A percentile compares a stretch with the other conserved stretches of the same genome.
These are phyloP conservation scores for Lodderomyces pseudojiufengensis DNA, from an alignment of 1,139 yeast genomes.

Conservation along the genomic window DNA sequence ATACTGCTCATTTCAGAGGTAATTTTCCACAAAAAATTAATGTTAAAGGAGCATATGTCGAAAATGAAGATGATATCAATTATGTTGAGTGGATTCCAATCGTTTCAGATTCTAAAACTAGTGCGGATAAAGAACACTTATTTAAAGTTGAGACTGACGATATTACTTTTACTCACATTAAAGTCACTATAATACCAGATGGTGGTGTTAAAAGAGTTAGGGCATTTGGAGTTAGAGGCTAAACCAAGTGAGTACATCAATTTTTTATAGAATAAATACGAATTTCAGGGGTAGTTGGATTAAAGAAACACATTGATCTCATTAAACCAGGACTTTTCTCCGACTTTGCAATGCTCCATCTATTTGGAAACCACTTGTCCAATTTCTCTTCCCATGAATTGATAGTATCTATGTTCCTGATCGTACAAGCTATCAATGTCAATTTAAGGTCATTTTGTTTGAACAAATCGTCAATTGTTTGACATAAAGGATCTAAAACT, in stretches of 20 bases:
- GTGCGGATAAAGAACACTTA: slow-evolving; percentile 75
- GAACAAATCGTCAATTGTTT: slow-evolving; percentile 44
- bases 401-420: slow-evolving; percentile 61
- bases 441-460: slow-evolving; percentile 29
- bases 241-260: background rate
- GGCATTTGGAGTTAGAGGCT: slow-evolving; percentile 59
- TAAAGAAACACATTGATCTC: slow-evolving; percentile 26
- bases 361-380: slow-evolving; percentile 17
- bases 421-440: slow-evolving; percentile 63
- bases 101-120: slow-evolving; percentile 68
- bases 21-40: slow-evolving; percentile 81
- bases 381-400: slow-evolving; percentile 49
- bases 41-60: slow-evolving; percentile 52
- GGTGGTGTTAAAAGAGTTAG: slow-evolving; percentile 93
- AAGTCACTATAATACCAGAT: slow-evolving; percentile 83
- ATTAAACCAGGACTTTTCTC: slow-evolving; percentile 19
- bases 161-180: slow-evolving; percentile 55
- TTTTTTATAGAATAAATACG: slow-evolving; percentile 25
- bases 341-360: slow-evolving; percentile 23
- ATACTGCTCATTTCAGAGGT: slow-evolving; percentile 92
- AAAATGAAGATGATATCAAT: slow-evolving; percentile 25
- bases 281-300: slow-evolving; percentile 40
- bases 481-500: slow-evolving; percentile 53
- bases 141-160: slow-evolving; percentile 31
- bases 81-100: slow-evolving; percentile 54